These are phyloP conservation scores for Daldinia sp. DNA, from an alignment of 2,329 filamentous ascomycete species.

Conservation along the genomic window DNA sequence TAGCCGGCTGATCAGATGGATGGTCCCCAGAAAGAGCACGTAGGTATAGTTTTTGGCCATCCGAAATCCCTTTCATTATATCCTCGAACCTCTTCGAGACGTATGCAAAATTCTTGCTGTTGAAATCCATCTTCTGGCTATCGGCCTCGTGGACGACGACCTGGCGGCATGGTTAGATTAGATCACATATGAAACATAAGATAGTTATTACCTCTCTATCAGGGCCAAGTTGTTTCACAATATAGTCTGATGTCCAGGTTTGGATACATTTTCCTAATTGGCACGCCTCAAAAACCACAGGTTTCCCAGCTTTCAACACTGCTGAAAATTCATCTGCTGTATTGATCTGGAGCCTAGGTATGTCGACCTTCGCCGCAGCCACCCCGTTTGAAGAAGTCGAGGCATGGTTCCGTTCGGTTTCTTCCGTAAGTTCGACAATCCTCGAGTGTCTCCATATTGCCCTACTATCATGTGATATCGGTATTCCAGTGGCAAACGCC, in stretches of 20 bases:
- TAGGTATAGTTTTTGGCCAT: conserved; percentile 78
- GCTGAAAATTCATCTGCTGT: conserved; percentile 69
- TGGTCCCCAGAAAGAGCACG: conserved; percentile 78
- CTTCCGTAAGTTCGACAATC: conserved; percentile 42
- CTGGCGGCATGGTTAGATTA: conserved; percentile 53
- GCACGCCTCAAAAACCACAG: conserved; percentile 73
- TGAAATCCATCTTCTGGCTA: conserved; percentile 80
- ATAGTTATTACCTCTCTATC: conserved; percentile 67
- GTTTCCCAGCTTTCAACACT: conserved; percentile 69
- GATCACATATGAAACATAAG: not conserved
- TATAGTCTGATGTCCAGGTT: conserved; percentile 76
- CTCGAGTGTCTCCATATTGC: conserved; percentile 37
- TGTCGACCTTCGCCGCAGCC: conserved; percentile 52
- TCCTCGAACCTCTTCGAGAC: conserved; percentile 73
- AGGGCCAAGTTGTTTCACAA: conserved; percentile 70
- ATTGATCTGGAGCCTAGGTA: conserved; percentile 66
- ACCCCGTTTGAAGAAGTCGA: conserved; percentile 43
- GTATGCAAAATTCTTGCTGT: conserved; percentile 85
- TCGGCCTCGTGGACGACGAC: conserved; percentile 80
- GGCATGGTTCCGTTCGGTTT: conserved; percentile 5
- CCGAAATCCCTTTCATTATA: conserved; percentile 72
- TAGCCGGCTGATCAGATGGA: conserved; percentile 77
- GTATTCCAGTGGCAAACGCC: not conserved
- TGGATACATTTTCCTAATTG: conserved; percentile 75
- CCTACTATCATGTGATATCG: not conserved